Evolutionary conservation across 192 early-diverging fungal species (phyloP).

Genomic region (Nowakowskiella sp.): DNA sequence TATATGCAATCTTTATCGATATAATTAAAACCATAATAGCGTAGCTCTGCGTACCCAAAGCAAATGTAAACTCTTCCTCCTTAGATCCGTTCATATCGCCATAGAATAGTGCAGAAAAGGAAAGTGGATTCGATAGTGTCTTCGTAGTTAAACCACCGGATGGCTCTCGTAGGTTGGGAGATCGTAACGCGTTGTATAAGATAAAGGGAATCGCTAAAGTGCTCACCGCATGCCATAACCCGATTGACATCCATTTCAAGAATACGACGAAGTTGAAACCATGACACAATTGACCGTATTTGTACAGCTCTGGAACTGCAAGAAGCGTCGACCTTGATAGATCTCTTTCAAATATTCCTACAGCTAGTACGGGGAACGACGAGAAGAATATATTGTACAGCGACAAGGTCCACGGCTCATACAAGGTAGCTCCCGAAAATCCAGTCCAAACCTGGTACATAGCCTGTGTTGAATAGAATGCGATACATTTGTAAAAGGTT

Average conservation of each 20-base stretch:
- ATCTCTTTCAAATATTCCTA: slow-evolving; percentile 80
- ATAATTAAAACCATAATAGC: not conserved
- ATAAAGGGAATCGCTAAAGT: not conserved
- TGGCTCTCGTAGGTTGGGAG: no score
- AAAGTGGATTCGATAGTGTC: no score
- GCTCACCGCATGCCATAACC: slow-evolving; percentile 38
- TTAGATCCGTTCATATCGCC: not conserved
- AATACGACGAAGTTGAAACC: slow-evolving; percentile 50
- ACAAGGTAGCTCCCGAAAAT: slow-evolving; percentile 64
- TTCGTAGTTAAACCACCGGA: no score
- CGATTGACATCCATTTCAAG: slow-evolving; percentile 45
- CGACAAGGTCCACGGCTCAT: slow-evolving; percentile 68
- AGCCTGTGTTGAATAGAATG: slow-evolving; percentile 66
- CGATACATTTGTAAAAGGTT: slow-evolving; percentile 83
- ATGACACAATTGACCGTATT: slow-evolving; percentile 42
- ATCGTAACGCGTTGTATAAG: slow-evolving; percentile 3
- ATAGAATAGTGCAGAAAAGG: not conserved
- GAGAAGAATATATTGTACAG: slow-evolving; percentile 81
- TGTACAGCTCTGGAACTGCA: slow-evolving; percentile 66
- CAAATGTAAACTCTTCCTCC: not conserved
- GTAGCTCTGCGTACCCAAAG: not conserved
- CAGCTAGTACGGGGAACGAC: slow-evolving; percentile 66
- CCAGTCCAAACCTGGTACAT: slow-evolving; percentile 71
- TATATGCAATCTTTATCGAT: not conserved
- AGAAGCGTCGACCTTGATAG: slow-evolving; percentile 55